Conservation (phyloP, 257 asterid genomes). For the Jasminum sambac region DNA sequence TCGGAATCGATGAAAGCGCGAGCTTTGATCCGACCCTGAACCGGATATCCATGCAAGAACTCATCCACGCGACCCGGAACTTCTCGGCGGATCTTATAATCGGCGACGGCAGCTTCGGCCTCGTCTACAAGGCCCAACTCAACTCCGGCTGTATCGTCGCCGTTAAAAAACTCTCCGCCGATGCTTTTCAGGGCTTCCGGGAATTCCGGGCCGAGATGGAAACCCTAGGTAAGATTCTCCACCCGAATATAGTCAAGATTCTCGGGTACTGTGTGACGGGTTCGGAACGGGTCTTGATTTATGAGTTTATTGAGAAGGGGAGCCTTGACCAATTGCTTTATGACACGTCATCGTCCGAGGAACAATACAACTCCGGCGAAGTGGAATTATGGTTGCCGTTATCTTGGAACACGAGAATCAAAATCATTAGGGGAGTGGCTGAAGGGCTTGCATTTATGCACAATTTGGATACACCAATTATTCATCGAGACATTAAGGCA, state of each 20-base stretch:
- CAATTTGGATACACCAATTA: slow-evolving; percentile 50
- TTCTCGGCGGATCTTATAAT: slow-evolving; percentile 73
- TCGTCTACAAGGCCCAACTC: slow-evolving; percentile 76
- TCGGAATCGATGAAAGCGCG: slow-evolving; percentile 54
- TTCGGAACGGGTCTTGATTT: slow-evolving; percentile 65
- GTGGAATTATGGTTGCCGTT: slow-evolving; percentile 41
- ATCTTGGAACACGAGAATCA: slow-evolving; percentile 60
- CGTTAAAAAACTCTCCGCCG: slow-evolving; percentile 63
- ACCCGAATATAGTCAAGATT: slow-evolving; percentile 66
- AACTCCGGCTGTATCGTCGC: slow-evolving; percentile 69
- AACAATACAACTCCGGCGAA: slow-evolving; percentile 7
- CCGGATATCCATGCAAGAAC: slow-evolving; percentile 70
- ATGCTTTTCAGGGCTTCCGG: slow-evolving; percentile 86
- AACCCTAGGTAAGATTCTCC: slow-evolving; percentile 73
- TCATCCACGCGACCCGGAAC: slow-evolving; percentile 56
- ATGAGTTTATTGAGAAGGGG: slow-evolving; percentile 77
- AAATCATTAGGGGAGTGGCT: slow-evolving; percentile 62
- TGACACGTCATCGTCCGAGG: slow-evolving; percentile 47
- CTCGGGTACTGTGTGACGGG: slow-evolving; percentile 75
- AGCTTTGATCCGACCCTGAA: slow-evolving; percentile 57
- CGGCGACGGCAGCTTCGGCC: slow-evolving; percentile 93
- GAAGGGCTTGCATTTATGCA: slow-evolving; percentile 70
- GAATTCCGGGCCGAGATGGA: slow-evolving; percentile 96
- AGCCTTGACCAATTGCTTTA: slow-evolving; percentile 91
- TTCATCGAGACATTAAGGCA: slow-evolving; percentile 78